A percentile compares a stretch with the other conserved stretches of the same genome.
Evolutionary conservation across 495 filamentous ascomycete species (phyloP).

Genomic region (Lindgomyces ingoldianus): DNA sequence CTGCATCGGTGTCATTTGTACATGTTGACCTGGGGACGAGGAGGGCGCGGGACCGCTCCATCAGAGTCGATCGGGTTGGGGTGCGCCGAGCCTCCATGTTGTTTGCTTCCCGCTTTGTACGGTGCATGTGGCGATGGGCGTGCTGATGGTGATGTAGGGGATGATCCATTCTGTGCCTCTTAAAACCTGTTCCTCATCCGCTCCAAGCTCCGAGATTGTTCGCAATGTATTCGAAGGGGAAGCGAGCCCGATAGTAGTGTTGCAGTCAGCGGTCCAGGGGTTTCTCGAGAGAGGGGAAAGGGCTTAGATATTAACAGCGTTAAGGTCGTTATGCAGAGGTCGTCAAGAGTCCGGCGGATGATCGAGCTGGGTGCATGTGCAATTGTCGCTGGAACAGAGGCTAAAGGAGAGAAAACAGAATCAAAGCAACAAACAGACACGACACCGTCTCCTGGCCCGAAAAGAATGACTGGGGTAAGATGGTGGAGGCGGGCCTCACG

Average conservation of each 20-base stretch:
- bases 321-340: constrained; percentile 33
- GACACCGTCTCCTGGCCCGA: constrained; percentile 14
- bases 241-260: not conserved
- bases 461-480: constrained; percentile 38
- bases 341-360: constrained; percentile 16
- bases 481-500: constrained; percentile 1
- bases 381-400: constrained; percentile 3
- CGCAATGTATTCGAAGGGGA: constrained; percentile 18
- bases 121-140: constrained; percentile 11
- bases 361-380: constrained; percentile 8
- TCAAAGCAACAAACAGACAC: constrained; percentile 14
- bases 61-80: constrained; percentile 18
- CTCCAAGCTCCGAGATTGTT: constrained; percentile 1
- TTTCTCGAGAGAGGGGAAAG: not conserved
- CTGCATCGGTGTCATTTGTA: constrained; percentile 26
- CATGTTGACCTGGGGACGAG: constrained; percentile 33
- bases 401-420: constrained; percentile 26
- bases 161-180: constrained; percentile 13
- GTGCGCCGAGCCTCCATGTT: not conserved
- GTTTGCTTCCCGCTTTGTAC: constrained; percentile 12
- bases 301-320: constrained; percentile 38
- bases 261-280: not conserved
- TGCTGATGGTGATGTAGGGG: constrained; percentile 25
- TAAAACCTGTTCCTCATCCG: constrained; percentile 20
- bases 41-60: constrained; percentile 20